Conservation (phyloP, 148 eudicot species). For the Rhododendron ovatum region DNA sequence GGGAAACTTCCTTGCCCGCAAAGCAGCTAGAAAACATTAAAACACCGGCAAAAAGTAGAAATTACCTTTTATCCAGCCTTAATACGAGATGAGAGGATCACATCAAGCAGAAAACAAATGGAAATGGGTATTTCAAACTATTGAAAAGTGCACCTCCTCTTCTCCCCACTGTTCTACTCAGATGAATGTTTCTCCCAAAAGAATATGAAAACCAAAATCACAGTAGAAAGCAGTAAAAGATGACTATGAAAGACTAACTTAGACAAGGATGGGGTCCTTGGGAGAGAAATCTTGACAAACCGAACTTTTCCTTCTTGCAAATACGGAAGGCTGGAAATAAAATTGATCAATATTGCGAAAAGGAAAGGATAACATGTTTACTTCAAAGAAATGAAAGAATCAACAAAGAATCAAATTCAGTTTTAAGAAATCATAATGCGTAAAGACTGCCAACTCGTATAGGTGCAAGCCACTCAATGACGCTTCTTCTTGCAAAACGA, state of each 20-base stretch:
- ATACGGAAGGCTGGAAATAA: neutral
- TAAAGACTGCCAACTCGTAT: neutral
- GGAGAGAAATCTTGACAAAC: neutral
- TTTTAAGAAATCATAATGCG: neutral
- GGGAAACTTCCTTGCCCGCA: neutral
- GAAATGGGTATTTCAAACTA: neutral
- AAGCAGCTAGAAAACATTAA: neutral
- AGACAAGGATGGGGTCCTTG: neutral
- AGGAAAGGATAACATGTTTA: neutral
- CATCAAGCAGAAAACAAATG: neutral
- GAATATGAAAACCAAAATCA: neutral
- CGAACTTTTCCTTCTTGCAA: neutral
- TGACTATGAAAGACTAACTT: neutral
- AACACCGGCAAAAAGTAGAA: neutral
- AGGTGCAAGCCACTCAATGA: neutral
- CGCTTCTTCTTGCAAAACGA: constrained; percentile 2
- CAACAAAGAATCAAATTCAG: neutral
- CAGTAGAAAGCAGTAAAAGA: neutral
- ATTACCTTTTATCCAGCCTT: neutral
- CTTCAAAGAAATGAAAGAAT: neutral
- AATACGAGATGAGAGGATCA: neutral
- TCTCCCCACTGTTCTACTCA: neutral
- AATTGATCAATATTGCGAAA: neutral
- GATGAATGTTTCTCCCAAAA: neutral
- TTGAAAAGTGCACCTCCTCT: neutral